Base-by-base conservation (phyloP, 2,329 filamentous ascomycete genomes). In the Fusarium praegraminearum region DNA sequence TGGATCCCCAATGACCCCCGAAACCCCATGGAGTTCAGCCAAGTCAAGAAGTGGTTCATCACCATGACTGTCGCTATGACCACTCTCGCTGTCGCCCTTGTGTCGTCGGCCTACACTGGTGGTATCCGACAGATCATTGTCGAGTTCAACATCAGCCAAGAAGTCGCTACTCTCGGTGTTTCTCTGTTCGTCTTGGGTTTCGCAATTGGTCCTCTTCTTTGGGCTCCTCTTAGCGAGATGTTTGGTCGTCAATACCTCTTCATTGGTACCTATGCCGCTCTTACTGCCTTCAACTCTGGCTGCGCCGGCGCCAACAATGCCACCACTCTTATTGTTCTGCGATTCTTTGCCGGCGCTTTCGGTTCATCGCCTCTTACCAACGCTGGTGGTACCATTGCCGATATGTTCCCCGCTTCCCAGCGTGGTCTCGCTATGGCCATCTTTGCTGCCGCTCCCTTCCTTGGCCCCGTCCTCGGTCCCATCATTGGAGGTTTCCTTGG, bases 381-480 rank as follows among this genome's bases (percentile, higher is more conserved):
- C 40, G 67, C 67, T 7, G 67, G 67, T 10, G 92, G 92, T n/a
- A 93, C 91, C 1, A 80, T 95, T 13, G 90, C 92, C 15, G 92
- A 95, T 79, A 80, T 94, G 22, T 95, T 91, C 91, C 87, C 81
- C 53, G 91, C 89, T 43, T 91, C 94, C 74, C 91, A 95, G 78
- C 86, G 92, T 51, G 92, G 92, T 73, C 89, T 94, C 1, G 91
- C 92, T 10, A 94, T 95, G 91, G 91, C 92, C 5, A 89, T 91
- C 18, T 95, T 94, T 78, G 90, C 86, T 20, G 91, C 91, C 1
- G 92, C 91, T 2, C 92, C 92, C 0, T 94, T 94, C 79, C 78
- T 91, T 62, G 90, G 90, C 51, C 90, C 90, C 6, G 83, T 96
- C 1, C 59, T 70, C 15, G 67, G 67, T 3, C 67, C 67, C 7